Base-by-base conservation (phyloP, 2,329 filamentous ascomycete species). In the Thielaviopsis ethacetica region DNA sequence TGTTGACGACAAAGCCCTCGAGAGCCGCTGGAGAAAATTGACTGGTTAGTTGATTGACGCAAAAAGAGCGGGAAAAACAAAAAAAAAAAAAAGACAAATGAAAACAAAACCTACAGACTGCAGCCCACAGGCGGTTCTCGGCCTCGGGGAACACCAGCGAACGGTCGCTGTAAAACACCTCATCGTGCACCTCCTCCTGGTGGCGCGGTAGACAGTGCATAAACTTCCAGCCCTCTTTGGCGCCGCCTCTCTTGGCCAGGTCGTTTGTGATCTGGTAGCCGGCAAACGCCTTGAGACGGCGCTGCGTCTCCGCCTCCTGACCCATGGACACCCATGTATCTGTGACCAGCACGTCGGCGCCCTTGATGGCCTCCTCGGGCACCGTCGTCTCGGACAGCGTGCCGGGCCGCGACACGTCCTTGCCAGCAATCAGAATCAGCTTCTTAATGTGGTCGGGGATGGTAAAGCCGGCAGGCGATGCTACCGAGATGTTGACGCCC, bases 311-410 rank as follows among this genome's bases (percentile, higher is more conserved):
- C 59, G 81, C 82, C 71, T 98, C 93, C 72, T 97, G 91, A 53
- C 93, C 93, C 93, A 98, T 98, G 1, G 89, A 95, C 34, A 98
- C 81, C 93, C 93, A 98, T 0, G 93, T 98, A 68, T 98, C 93
- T 0, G 93, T 98, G 22, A 97, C 90, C 60, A 98, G 76, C 57
- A 97, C 80, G 69, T 98, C 86, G 2, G 93, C 91, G 63, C 84
- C 75, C 73, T 87, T 87, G 68, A 96, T 83, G 5, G 80, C 93
- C 67, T 95, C 88, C 68, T 93, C 88, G 0, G 91, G 93, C 0
- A 86, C 75, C 22, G 78, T 85, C 0, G 88, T 94, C 71, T 95
- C 86, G 5, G 73, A 74, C 38, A 96, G 76, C 65, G 78, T 83
- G 17, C 87, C 87, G 1, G 84, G 76, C 0, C 73, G 76, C 17